Conservation (phyloP, 2,329 filamentous ascomycete genomes). For the Aspergillus fijiensis region DNA sequence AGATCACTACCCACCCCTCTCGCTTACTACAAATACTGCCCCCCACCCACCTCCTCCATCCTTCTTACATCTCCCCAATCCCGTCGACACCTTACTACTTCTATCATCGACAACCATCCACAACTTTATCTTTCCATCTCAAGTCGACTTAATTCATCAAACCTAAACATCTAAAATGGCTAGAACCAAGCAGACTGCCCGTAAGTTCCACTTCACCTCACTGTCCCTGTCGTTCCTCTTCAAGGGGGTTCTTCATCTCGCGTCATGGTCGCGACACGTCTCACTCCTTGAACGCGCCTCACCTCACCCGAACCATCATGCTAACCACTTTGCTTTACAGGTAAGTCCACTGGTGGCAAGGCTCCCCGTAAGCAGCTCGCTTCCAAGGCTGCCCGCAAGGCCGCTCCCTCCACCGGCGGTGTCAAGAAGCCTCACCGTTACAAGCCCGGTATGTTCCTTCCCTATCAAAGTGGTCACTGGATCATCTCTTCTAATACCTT, state of each 20-base stretch:
- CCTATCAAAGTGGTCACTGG: not conserved
- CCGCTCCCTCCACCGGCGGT: slow-evolving; percentile 91
- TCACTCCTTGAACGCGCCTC: slow-evolving; percentile 10
- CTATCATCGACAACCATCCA: slow-evolving; percentile 11
- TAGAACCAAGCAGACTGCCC: slow-evolving; percentile 55
- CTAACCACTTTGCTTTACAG: slow-evolving; percentile 43
- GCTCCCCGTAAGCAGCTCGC: slow-evolving; percentile 91
- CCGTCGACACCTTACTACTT: slow-evolving; percentile 24
- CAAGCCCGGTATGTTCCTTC: slow-evolving; percentile 65
- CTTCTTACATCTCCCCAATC: slow-evolving; percentile 35
- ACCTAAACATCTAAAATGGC: slow-evolving; percentile 44
- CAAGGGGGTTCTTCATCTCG: slow-evolving; percentile 10
- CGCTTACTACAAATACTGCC: slow-evolving; percentile 43
- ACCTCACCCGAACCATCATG: slow-evolving; percentile 16
- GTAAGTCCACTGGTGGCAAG: slow-evolving; percentile 74
- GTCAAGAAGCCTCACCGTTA: slow-evolving; percentile 94
- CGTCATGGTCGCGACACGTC: slow-evolving; percentile 21
- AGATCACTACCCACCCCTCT: slow-evolving; percentile 38
- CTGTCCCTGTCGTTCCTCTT: slow-evolving; percentile 21
- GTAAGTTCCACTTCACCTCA: slow-evolving; percentile 39
- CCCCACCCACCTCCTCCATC: slow-evolving; percentile 41
- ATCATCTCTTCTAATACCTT: slow-evolving; percentile 24
- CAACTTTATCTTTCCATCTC: slow-evolving; percentile 30
- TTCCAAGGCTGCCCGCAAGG: slow-evolving; percentile 99
- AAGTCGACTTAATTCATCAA: slow-evolving; percentile 30